Conservation (phyloP, 331 rosid species). For the Malus hybrid region DNA sequence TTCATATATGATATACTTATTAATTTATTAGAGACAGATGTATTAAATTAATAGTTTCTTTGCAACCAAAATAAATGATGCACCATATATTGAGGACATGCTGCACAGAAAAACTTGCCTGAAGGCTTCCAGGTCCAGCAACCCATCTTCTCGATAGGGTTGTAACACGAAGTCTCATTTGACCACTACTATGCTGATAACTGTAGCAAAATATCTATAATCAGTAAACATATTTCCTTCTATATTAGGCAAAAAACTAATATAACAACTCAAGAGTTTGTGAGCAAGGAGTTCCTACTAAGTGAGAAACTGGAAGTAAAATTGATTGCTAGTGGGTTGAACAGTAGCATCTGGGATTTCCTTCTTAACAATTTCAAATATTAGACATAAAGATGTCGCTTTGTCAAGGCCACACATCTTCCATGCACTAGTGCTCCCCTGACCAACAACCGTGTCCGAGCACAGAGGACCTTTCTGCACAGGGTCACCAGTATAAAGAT, state of each 20-base stretch:
- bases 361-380: constrained; percentile 84
- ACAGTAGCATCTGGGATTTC: constrained; percentile 78
- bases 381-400: constrained; percentile 78
- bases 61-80: background rate
- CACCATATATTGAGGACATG: constrained; percentile 13
- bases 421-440: constrained; percentile 96
- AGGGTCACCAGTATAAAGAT: constrained; percentile 21
- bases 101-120: constrained; percentile 47
- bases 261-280: constrained; percentile 17
- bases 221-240: constrained; percentile 40
- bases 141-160: constrained; percentile 99
- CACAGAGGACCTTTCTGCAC: constrained; percentile 95
- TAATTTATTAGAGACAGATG: too few relatives aligned
- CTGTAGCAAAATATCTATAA: constrained; percentile 52
- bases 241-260: constrained; percentile 25
- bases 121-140: constrained; percentile 80
- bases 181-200: constrained; percentile 81
- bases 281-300: constrained; percentile 56
- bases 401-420: constrained; percentile 98
- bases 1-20: background rate
- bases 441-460: constrained; percentile 80
- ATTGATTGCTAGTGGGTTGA: constrained; percentile 77
- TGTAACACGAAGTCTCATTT: constrained; percentile 91
- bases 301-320: constrained; percentile 90
- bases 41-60: too few relatives aligned